Evolutionary conservation across 768 basidiomycete genomes (phyloP), one percentile per base, ranked within the genome.

Genomic region (Russula ochroleuca): DNA sequence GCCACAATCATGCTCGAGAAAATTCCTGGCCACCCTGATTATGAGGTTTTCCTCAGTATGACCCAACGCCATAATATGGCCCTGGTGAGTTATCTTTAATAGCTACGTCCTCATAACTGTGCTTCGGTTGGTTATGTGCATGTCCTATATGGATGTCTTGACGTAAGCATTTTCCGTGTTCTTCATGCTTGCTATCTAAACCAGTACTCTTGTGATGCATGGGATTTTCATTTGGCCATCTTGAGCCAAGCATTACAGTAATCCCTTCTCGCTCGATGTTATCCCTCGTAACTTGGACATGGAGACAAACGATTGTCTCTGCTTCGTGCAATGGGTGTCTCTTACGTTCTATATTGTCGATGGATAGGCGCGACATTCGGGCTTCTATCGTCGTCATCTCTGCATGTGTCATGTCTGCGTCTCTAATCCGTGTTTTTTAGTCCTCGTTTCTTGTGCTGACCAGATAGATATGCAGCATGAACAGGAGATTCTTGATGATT

Each of bases 1-100:
- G 89, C 89, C 0, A 90, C 87, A 1, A 76, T 92, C 62, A 86
- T 90, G 28, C 81, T 90, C 15, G 88, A 93, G 76, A 86, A 82
- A 67, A 76, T 93, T 21, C 90, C 90, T 0, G 75, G 77, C 1
- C 90, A 92, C 75, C 77, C 79, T 59, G 85, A 90, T 50, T 92
- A 87, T 71, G 69, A 79, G 43, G 76, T 75, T 1, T 72, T 83
- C 51, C 73, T 92, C 69, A 85, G 72, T 50, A 59, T 74, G 9
- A 76, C 78, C 11, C 90, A 92, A 69, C 79, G 85, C 57, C 76
- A 83, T 55, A 89, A 90, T 73, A 78, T 92, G 19, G 81, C 78
- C 40, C 73, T 83, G 77, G 91, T 92, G 73, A 74, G 89, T 28
- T 28, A 28, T 28, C 28, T 83, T 5, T 28, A 28, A 2, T 28